phyloP scores from a whole-genome alignment of 2,329 filamentous ascomycete genomes.

The Aspergillus ochraceoroseus region DNA sequence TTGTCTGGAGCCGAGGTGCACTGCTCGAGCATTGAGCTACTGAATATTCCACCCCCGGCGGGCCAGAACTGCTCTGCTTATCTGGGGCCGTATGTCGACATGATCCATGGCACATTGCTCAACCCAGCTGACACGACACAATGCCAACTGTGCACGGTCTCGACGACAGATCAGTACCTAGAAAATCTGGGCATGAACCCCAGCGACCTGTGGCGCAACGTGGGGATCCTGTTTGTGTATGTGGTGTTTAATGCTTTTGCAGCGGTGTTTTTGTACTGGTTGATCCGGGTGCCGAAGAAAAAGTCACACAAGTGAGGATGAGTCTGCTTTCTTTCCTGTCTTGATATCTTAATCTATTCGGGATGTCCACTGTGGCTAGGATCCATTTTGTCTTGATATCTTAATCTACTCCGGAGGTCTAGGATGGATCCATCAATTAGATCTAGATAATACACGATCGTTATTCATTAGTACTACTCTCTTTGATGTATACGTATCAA shows the following conservation, averaged over 20 bases:
- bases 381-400: too few species aligned
- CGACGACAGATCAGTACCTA: slow-evolving; percentile 49
- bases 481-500: too few species aligned
- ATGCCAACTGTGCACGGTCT: slow-evolving; percentile 52
- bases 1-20: slow-evolving; percentile 28
- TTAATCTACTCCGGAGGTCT: too few species aligned
- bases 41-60: slow-evolving; percentile 47
- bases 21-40: slow-evolving; percentile 35
- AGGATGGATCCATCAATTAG: too few species aligned
- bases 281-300: slow-evolving; percentile 50
- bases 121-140: slow-evolving; percentile 54
- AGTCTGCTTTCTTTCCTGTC: too few species aligned
- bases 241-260: slow-evolving; percentile 50
- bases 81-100: slow-evolving; percentile 53
- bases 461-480: too few species aligned
- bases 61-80: slow-evolving; percentile 61
- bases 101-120: slow-evolving; percentile 55
- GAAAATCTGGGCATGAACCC: slow-evolving; percentile 45
- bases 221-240: slow-evolving; percentile 52
- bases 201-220: slow-evolving; percentile 49
- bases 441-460: too few species aligned
- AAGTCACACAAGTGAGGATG: slow-evolving; percentile 41
- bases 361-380: too few species aligned
- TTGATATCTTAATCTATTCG: too few species aligned
- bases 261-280: slow-evolving; percentile 52